Base-by-base conservation (phyloP, 2,329 filamentous ascomycete species). In the Penicillium sp. region DNA sequence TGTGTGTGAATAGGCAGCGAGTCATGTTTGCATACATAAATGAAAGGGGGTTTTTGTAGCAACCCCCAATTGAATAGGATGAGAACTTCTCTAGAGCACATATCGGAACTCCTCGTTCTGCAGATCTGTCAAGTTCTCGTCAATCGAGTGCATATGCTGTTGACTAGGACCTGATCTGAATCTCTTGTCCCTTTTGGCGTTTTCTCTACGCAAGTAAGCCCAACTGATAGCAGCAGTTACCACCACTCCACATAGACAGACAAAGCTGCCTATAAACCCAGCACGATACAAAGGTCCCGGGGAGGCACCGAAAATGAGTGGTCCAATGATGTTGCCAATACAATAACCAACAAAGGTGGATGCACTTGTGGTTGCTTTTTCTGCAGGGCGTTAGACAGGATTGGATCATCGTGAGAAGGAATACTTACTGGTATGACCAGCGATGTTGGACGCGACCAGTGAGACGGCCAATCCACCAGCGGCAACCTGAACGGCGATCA, bases 401-500 rank as follows among this genome's bases (percentile, higher is more conserved):
- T 10, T 19, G 9, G n/a, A 8, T 37, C 35, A 10, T 37, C 6
- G 35, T 5, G 10, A 21, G 10, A 19, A 27, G 39, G 10, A 0
- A 22, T 5, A 53, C 50, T 45, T 37, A 53, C 50, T 53, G 16
- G 50, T 53, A 45, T 53, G 50, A 9, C 50, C 50, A n/a, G 50
- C 50, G 22, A 53, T 53, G 21, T 53, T 53, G 10, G 50, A 53
- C 14, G 50, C 50, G 11, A 43, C 50, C 19, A 53, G 22, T 8
- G 50, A 53, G 35, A 53, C 50, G 3, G 50, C 50, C 21, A 53
- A 35, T 3, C 50, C 50, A 27, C 50, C 50, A 7, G 50, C 22
- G n/a, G 50, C 50, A 35, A 53, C 50, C n/a, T 53, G 50, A 1
- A 53, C 50, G n/a, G 50, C 50, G 21, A 53, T 47, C n/a, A 53